phyloP scores from a whole-genome alignment of 371 early-diverging fungal genomes.

The Dichotomocladium elegans region DNA sequence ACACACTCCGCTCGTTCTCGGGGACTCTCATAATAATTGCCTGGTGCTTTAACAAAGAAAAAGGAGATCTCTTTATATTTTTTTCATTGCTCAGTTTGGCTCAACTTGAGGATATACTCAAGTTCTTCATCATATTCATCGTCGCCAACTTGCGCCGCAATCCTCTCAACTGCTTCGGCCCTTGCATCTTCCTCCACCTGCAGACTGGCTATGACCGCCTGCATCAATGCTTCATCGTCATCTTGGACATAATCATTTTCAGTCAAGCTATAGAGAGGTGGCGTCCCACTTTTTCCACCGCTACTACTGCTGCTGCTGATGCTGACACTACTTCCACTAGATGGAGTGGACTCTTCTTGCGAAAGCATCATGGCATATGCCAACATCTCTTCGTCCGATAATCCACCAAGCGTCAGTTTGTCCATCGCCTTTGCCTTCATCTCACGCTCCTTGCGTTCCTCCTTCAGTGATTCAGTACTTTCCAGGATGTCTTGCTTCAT shows the following conservation, averaged over 20 bases:
- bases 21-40: slow-evolving; percentile 7
- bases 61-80: slow-evolving; percentile 28
- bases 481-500: slow-evolving; percentile 40
- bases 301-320: not conserved
- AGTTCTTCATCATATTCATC: slow-evolving; percentile 41
- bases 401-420: slow-evolving; percentile 33
- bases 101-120: slow-evolving; percentile 35
- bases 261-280: not conserved
- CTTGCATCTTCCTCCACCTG: slow-evolving; percentile 7
- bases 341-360: slow-evolving; percentile 14
- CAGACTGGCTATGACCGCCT: slow-evolving; percentile 44
- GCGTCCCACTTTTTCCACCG: not conserved
- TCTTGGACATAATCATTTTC: slow-evolving; percentile 19
- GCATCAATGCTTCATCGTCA: slow-evolving; percentile 39
- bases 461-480: slow-evolving; percentile 22
- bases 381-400: slow-evolving; percentile 46
- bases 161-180: not conserved
- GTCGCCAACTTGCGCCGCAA: slow-evolving; percentile 1
- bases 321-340: not conserved
- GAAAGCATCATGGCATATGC: slow-evolving; percentile 50
- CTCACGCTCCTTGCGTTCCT: slow-evolving; percentile 31
- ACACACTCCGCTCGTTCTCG: not conserved
- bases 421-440: slow-evolving; percentile 17
- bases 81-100: too few relatives aligned
- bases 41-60: slow-evolving; percentile 2